These are phyloP conservation scores for Clavispora fructus DNA, from an alignment of 805 yeast genomes.

Conservation along the genomic window DNA sequence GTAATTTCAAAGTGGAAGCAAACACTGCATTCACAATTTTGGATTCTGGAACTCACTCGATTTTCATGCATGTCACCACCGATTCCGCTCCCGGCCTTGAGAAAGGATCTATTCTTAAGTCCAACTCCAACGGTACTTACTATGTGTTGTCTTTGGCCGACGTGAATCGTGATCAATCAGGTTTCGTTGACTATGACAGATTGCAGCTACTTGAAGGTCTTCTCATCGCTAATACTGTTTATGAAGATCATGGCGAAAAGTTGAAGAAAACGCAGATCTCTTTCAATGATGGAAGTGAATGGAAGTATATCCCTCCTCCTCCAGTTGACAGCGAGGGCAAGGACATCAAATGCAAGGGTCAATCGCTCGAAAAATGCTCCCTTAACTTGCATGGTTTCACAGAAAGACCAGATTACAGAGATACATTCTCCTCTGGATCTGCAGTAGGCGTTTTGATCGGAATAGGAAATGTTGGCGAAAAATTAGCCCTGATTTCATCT, in stretches of 20 bases:
- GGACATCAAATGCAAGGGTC: slow-evolving; percentile 47
- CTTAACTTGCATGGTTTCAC: slow-evolving; percentile 87
- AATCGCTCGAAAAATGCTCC: slow-evolving; percentile 57
- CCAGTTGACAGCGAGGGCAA: slow-evolving; percentile 54
- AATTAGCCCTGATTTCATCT: slow-evolving; percentile 30
- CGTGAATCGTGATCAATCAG: slow-evolving; percentile 69
- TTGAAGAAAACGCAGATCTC: slow-evolving; percentile 68
- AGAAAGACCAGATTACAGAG: slow-evolving; percentile 77
- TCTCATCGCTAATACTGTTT: slow-evolving; percentile 64
- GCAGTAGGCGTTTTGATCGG: slow-evolving; percentile 87
- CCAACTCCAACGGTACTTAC: slow-evolving; percentile 87
- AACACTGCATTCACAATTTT: slow-evolving; percentile 68
- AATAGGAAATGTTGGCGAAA: slow-evolving; percentile 86
- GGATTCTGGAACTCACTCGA: slow-evolving; percentile 63
- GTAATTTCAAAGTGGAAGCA: slow-evolving; percentile 49
- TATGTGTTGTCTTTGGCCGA: slow-evolving; percentile 62
- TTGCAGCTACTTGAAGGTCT: slow-evolving; percentile 83
- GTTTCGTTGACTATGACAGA: slow-evolving; percentile 86
- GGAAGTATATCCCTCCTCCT: slow-evolving; percentile 75
- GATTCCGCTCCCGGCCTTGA: slow-evolving; percentile 45
- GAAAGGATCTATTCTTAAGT: slow-evolving; percentile 76
- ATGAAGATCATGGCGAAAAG: slow-evolving; percentile 50
- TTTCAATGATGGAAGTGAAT: slow-evolving; percentile 86
- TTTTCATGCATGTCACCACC: slow-evolving; percentile 82
- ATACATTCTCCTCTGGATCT: slow-evolving; percentile 80